Percentiles rank a stretch among this genome's conserved stretches.
Conservation (phyloP, 2,329 filamentous ascomycete genomes). For the Domatiomyces catenatus region DNA sequence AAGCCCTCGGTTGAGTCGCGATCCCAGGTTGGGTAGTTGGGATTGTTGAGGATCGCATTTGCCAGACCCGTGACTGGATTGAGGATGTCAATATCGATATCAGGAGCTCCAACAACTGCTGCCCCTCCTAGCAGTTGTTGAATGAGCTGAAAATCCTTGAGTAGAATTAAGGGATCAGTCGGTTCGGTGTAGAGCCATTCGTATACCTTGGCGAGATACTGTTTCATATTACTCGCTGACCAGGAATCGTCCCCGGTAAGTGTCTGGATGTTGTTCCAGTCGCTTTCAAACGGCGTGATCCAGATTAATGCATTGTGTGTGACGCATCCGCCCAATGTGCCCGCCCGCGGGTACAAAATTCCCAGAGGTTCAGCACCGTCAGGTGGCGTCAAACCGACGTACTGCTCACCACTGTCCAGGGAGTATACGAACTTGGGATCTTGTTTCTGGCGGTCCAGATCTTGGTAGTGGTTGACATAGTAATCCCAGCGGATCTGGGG, state of each 20-base stretch:
- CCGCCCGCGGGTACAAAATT: constrained; percentile 43
- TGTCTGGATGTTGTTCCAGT: constrained; percentile 43
- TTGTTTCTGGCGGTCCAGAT: constrained; percentile 19
- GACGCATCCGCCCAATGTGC: constrained; percentile 43
- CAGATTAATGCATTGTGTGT: constrained; percentile 47
- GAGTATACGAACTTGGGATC: constrained; percentile 27
- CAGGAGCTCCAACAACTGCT: constrained; percentile 36
- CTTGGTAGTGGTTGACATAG: constrained; percentile 23
- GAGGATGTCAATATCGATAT: constrained; percentile 24
- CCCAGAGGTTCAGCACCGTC: constrained; percentile 37
- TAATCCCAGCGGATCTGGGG: constrained; percentile 22
- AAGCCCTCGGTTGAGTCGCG: constrained; percentile 35
- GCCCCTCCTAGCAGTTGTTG: constrained; percentile 39
- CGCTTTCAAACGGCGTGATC: constrained; percentile 42
- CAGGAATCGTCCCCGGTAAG: constrained; percentile 48
- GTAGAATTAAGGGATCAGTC: constrained; percentile 1
- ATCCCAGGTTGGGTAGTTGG: constrained; percentile 32
- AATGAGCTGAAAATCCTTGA: constrained; percentile 37
- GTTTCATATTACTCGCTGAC: constrained; percentile 42
- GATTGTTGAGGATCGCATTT: constrained; percentile 34
- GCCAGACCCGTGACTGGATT: constrained; percentile 30
- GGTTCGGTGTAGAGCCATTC: constrained; percentile 41
- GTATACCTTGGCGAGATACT: constrained; percentile 39
- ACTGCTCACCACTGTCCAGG: constrained; percentile 34
- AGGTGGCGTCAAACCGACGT: constrained; percentile 40